These are phyloP conservation scores for Hemisphaericaspora subhashii DNA, from an alignment of 1,139 yeast genomes.

Conservation along the genomic window DNA sequence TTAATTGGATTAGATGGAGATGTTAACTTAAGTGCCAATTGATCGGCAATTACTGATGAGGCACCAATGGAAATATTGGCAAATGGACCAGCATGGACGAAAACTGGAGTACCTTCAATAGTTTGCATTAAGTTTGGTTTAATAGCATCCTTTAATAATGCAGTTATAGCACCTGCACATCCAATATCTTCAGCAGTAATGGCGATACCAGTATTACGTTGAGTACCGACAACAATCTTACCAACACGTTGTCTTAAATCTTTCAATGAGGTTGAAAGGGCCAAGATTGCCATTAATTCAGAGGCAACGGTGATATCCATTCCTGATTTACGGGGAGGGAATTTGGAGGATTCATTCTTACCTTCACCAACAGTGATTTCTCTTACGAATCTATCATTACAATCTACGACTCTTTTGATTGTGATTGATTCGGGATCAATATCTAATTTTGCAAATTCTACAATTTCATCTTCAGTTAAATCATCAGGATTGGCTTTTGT, in stretches of 20 bases:
- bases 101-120: constrained; percentile 80
- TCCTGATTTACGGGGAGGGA: constrained; percentile 69
- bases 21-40: constrained; percentile 67
- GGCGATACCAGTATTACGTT: constrained; percentile 56
- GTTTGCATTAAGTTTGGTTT: constrained; percentile 86
- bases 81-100: constrained; percentile 85
- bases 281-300: constrained; percentile 80
- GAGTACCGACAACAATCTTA: constrained; percentile 68
- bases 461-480: constrained; percentile 63
- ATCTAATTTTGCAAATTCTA: constrained; percentile 61
- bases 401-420: constrained; percentile 77
- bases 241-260: constrained; percentile 75
- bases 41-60: constrained; percentile 77
- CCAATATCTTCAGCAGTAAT: constrained; percentile 79
- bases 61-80: constrained; percentile 87
- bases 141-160: constrained; percentile 75
- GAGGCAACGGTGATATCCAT: constrained; percentile 84
- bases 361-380: constrained; percentile 76
- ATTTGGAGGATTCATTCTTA: constrained; percentile 66
- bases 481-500: constrained; percentile 66
- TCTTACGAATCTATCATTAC: constrained; percentile 75
- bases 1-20: constrained; percentile 47
- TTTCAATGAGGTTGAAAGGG: constrained; percentile 62
- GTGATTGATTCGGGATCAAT: constrained; percentile 74
- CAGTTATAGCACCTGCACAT: constrained; percentile 79